Percentiles rank a stretch among this genome's conserved stretches.
These are phyloP conservation scores for Ophiognomonia clavigignenti-juglandacearum DNA, from an alignment of 2,329 filamentous ascomycete species.

Conservation along the genomic window DNA sequence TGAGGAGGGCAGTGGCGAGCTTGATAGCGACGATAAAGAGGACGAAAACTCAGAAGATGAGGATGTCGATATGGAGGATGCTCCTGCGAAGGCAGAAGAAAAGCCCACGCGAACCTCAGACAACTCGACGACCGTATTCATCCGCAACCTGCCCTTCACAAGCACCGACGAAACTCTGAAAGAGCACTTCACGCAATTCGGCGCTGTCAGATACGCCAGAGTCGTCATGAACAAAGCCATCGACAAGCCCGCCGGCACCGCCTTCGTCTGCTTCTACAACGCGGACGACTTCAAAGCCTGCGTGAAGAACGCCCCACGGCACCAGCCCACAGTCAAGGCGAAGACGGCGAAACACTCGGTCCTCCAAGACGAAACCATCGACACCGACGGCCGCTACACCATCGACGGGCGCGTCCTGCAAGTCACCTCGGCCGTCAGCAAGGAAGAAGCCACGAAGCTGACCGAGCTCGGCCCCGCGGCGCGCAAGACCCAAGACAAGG, in stretches of 20 bases:
- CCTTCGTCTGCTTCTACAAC: slow-evolving; percentile 89
- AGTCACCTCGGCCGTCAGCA: slow-evolving; percentile 78
- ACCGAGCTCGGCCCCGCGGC: slow-evolving; percentile 67
- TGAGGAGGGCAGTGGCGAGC: slow-evolving; percentile 38
- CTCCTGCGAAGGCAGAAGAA: slow-evolving; percentile 27
- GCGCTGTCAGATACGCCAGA: slow-evolving; percentile 81
- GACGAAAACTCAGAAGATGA: slow-evolving; percentile 41
- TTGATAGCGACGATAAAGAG: slow-evolving; percentile 38
- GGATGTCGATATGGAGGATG: slow-evolving; percentile 31
- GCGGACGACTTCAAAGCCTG: slow-evolving; percentile 71
- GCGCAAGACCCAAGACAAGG: slow-evolving; percentile 62
- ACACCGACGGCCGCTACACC: slow-evolving; percentile 81
- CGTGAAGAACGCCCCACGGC: slow-evolving; percentile 67
- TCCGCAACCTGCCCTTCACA: slow-evolving; percentile 91
- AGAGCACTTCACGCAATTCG: slow-evolving; percentile 83
- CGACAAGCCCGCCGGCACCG: slow-evolving; percentile 84
- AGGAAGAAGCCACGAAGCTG: slow-evolving; percentile 71
- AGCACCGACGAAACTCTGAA: slow-evolving; percentile 78
- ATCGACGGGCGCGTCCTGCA: slow-evolving; percentile 85
- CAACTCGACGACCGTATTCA: slow-evolving; percentile 77
- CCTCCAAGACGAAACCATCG: slow-evolving; percentile 78
- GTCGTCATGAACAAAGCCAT: slow-evolving; percentile 84
- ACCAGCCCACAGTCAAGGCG: slow-evolving; percentile 32
- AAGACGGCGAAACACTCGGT: slow-evolving; percentile 69
- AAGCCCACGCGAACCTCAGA: slow-evolving; percentile 42